These are phyloP conservation scores for Hemisphaericaspora xylanilytica DNA, from an alignment of 1,139 yeast species.

Conservation along the genomic window DNA sequence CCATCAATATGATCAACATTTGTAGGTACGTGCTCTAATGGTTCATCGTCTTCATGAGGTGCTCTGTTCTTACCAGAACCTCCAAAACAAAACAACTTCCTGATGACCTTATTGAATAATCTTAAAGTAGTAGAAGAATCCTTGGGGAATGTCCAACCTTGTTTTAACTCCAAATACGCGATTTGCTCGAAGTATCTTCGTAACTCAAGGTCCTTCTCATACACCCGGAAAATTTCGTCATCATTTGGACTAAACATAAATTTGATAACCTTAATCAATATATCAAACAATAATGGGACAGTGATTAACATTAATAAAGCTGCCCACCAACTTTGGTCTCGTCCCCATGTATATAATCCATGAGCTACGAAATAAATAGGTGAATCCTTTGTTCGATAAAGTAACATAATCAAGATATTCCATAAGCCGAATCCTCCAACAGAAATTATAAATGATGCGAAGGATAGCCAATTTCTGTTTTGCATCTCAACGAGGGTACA, in stretches of 20 bases:
- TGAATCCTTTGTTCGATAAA: conserved; percentile 58
- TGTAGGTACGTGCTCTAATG: not conserved
- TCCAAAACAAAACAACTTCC: conserved; percentile 8
- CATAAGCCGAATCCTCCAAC: conserved; percentile 86
- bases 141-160: conserved; percentile 73
- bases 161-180: conserved; percentile 69
- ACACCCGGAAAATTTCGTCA: conserved; percentile 71
- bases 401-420: conserved; percentile 72
- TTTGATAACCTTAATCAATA: conserved; percentile 57
- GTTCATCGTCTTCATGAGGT: not conserved
- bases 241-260: conserved; percentile 65
- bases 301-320: conserved; percentile 54
- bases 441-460: conserved; percentile 68
- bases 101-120: conserved; percentile 13
- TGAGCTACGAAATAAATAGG: conserved; percentile 70
- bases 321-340: conserved; percentile 85
- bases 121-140: conserved; percentile 34
- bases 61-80: not conserved
- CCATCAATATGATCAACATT: not conserved
- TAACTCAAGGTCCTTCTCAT: conserved; percentile 69
- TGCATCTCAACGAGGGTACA: conserved; percentile 84
- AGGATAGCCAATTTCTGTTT: conserved; percentile 69
- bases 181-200: conserved; percentile 69
- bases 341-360: conserved; percentile 75
- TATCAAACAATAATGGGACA: conserved; percentile 65